Conservation (phyloP, 2,329 filamentous ascomycete species). For the Penicillium sclerotiorum region DNA sequence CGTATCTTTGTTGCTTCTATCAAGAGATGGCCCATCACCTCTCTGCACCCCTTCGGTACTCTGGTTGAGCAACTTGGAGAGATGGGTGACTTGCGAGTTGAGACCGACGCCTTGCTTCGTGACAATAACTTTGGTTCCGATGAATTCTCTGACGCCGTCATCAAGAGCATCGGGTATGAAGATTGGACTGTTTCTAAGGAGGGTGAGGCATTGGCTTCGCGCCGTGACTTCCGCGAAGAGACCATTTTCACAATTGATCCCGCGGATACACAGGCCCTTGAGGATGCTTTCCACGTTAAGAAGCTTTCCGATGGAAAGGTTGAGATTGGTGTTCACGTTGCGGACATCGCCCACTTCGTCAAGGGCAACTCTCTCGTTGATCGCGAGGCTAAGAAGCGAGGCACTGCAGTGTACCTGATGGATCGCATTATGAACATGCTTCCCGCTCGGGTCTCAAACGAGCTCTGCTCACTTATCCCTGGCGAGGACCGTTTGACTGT, state of each 20-base stretch:
- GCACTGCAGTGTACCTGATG: slow-evolving; percentile 91
- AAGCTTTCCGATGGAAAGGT: slow-evolving; percentile 78
- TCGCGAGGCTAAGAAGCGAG: slow-evolving; percentile 95
- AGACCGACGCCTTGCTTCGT: slow-evolving; percentile 92
- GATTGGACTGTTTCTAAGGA: slow-evolving; percentile 89
- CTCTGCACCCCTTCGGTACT: slow-evolving; percentile 97
- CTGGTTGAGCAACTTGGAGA: slow-evolving; percentile 94
- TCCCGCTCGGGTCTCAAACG: slow-evolving; percentile 79
- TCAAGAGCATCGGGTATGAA: slow-evolving; percentile 88
- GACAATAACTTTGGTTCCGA: slow-evolving; percentile 99
- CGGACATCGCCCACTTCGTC: slow-evolving; percentile 95
- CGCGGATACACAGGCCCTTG: slow-evolving; percentile 82
- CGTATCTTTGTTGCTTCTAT: slow-evolving; percentile 99
- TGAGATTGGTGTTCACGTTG: slow-evolving; percentile 92
- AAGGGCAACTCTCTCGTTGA: slow-evolving; percentile 95
- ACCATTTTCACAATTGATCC: slow-evolving; percentile 91
- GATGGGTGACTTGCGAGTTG: slow-evolving; percentile 96
- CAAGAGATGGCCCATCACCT: slow-evolving; percentile 99
- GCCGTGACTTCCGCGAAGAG: slow-evolving; percentile 88
- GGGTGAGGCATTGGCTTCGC: slow-evolving; percentile 72
- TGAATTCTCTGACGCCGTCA: slow-evolving; percentile 94
- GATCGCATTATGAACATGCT: slow-evolving; percentile 87
- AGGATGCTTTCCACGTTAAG: slow-evolving; percentile 92
- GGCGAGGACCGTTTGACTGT: slow-evolving; percentile 89
- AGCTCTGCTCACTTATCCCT: slow-evolving; percentile 84